Evolutionary conservation across 306 rosid species (phyloP), one percentile per base, ranked within the genome.

Genomic region (Mimosa bimucronata): DNA sequence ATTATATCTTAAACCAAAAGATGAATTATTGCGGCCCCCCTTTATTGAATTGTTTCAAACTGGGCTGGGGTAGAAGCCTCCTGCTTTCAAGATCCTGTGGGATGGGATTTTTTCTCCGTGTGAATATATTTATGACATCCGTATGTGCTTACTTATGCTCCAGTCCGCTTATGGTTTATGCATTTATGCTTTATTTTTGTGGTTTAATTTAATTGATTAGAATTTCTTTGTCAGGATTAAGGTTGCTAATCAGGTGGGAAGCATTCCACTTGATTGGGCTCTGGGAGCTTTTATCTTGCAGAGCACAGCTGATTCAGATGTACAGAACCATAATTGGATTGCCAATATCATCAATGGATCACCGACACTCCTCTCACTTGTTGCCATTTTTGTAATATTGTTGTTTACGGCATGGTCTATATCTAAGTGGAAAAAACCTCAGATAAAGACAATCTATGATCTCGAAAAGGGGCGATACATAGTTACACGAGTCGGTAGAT

Each of bases 231-330:
- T 55, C 89, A 91, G 94, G 78, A 81, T 91, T 28, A 71, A 53
- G 31, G 84, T 82, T 60, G 90, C 91, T 29, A 89, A 85, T 79
- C 88, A 86, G 77, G 87, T 87, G 70, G 86, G 84, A 66, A 80
- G 82, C 58, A 86, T 84, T 60, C 88, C 95, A 0, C 92, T 88
- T 16, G 95, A 91, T 77, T 91, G 95, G 92, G 92, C 95, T 21
- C 58, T 91, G 83, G 95, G 95, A 80, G 92, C 95, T 62, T 91
- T 91, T 83, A 87, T 91, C 76, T 52, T 91, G 84, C 95, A 87
- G 77, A 87, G 84, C 84, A 80, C 86, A 15, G 85, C 86, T 30
- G 68, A 80, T 37, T 66, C 80, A 77, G 86, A 83, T 7, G 23
- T 75, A 53, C 81, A 76, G 76, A 85, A 82, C 28, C 66, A 85